phyloP scores from a whole-genome alignment of 2,329 filamentous ascomycete species.

The Monosporascus sp. region DNA sequence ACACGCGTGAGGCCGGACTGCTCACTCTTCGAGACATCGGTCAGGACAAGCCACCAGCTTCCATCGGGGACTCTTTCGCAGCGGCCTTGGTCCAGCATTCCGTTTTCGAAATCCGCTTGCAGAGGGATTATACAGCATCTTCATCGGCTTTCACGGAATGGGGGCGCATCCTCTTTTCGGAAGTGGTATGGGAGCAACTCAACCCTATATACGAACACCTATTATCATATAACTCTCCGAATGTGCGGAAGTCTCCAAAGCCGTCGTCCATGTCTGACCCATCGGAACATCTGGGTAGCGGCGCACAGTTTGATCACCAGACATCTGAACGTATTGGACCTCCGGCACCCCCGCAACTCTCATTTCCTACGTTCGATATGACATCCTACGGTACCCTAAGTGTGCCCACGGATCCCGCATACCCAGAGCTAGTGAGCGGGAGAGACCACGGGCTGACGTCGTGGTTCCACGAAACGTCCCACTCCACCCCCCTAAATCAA shows the following conservation, averaged over 20 bases:
- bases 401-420: no score
- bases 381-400: not conserved
- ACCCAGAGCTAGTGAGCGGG: no score
- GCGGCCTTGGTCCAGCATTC: not conserved
- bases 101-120: not conserved
- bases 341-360: not conserved
- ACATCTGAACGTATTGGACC: no score
- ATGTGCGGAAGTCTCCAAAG: not conserved
- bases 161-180: not conserved
- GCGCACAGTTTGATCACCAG: not conserved
- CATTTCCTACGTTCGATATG: not conserved
- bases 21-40: not conserved
- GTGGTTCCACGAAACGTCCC: no score
- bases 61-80: not conserved
- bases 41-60: not conserved
- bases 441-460: no score
- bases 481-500: no score
- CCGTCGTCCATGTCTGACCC: not conserved
- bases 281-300: not conserved
- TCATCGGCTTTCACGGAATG: not conserved
- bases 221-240: not conserved
- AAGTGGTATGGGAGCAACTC: not conserved
- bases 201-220: not conserved
- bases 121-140: not conserved
- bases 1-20: not conserved